Evolutionary conservation across 148 eudicot species (phyloP), one percentile per base, ranked within the genome.

Genomic region (Chenopodium quinoa): DNA sequence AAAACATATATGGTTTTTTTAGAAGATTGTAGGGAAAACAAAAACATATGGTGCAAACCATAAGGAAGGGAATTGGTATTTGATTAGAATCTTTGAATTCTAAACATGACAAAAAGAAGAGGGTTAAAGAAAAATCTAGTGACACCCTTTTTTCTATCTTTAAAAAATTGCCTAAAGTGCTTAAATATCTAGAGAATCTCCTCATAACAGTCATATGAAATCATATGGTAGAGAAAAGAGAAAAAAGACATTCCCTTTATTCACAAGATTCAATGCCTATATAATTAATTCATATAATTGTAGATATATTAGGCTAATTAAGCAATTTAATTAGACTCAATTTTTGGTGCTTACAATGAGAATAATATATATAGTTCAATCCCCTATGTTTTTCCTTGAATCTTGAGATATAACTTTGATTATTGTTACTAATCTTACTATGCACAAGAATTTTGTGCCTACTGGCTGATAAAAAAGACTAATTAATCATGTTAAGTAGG

Each of bases 31-130:
- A 34, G 40, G 32, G 1, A 34, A 34, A 34, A 34, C 0, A 4
- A 34, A 34, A 34, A 34, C 40, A 34, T 4, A 34, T 34, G 40
- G 40, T 3, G 44, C 44, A 40, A 34, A 34, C 37, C 37, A 34
- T 34, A 34, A 40, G 44, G 44, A 40, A 40, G 44, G 44, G 44
- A 40, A 50, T 27, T 69, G 25, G 52, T n/a, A 1, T 52, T 5
- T 75, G 7, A 32, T 32, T 76, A 69, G 84, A 68, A 76, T 82
- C 75, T 82, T 82, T 69, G 60, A 73, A 14, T 23, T 78, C 79
- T 12, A 66, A 46, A 14, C 48, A 47, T 78, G 62, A 78, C 73
- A 78, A 78, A 37, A 40, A 23, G 54, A 77, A 63, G 1, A 76
- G 72, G 46, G 14, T 37, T 75, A 75, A 31, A 27, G 37, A 62